Base-by-base conservation (phyloP, 163 green algal genomes). In the Volvox carteri region DNA sequence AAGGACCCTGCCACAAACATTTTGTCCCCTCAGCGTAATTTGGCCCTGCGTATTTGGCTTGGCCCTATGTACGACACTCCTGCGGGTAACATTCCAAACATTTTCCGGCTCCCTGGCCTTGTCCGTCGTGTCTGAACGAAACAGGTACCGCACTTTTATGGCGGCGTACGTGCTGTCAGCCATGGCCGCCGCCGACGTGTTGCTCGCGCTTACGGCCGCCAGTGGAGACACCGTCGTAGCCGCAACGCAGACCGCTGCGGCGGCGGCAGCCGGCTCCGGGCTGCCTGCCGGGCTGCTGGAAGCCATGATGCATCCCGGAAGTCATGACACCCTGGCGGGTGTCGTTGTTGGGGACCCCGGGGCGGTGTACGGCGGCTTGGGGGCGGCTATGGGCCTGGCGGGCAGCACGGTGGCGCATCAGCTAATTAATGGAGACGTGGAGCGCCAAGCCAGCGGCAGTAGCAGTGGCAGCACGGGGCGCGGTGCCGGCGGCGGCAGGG, bases 361-460 rank as follows among this genome's bases (percentile, higher is more conserved):
- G 44, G 25, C 81, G 23, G 8, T 28, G 7, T 39, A 56, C 16
- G 83, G 83, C 48, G 83, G 28, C 9, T 39, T 81, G 37, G 83
- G 68, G 4, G 37, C 67, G 5, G 50, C 41, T 0, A 74, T 74
- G 83, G 83, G 83, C 1, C 6, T 88, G 21, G 68, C 50, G 25
- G 83, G 83, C 1, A 58, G 68, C 48, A 23, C 68, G 8, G 68
- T 74, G 67, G 83, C 83, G 2, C 83, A 88, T 42, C 7, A 70
- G 81, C 23, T 72, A 42, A 52, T 88, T 12, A 88, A 88, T 9
- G 83, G 83, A 18, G 68, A 73, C 0, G 83, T 88, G 67, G 83
- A 88, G 83, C 35, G 52, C 42, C 9, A 50, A 30, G 48, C 33
- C 11, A 67, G 81, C 78, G 42, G 60, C 58, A n/a, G 0, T 28